Evolutionary conservation across 2,329 filamentous ascomycete genomes (phyloP).

Genomic region (Epichloe coenophiala): DNA sequence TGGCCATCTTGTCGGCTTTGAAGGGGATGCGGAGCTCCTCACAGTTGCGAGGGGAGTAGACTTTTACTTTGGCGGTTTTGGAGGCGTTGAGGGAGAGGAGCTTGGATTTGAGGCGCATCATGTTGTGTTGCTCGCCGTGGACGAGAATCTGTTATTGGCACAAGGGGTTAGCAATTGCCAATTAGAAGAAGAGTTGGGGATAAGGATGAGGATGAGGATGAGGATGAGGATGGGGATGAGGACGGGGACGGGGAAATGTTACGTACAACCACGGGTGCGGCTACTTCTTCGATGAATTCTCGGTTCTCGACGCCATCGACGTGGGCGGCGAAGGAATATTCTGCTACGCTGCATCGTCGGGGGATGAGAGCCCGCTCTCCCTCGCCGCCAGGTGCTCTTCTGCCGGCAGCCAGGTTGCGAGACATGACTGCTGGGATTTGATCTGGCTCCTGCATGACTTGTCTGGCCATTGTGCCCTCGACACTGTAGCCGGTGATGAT

Average conservation of each 20-base stretch:
- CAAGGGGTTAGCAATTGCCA: neutral
- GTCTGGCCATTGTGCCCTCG: constrained; percentile 95
- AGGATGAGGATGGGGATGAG: too few relatives aligned
- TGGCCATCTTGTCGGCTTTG: constrained; percentile 86
- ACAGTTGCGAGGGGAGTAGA: constrained; percentile 86
- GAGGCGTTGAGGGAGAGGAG: constrained; percentile 81
- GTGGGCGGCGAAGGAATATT: constrained; percentile 91
- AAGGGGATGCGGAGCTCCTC: constrained; percentile 93
- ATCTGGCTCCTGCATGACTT: constrained; percentile 88
- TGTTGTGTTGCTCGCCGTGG: constrained; percentile 93
- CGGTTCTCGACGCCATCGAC: constrained; percentile 93
- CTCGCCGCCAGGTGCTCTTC: constrained; percentile 50
- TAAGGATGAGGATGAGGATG: too few relatives aligned
- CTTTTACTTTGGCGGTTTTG: constrained; percentile 71
- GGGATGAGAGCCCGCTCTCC: constrained; percentile 87
- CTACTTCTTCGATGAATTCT: constrained; percentile 92
- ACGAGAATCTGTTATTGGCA: constrained; percentile 60
- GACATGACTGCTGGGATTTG: constrained; percentile 92
- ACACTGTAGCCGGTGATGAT: constrained; percentile 98
- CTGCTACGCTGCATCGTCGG: constrained; percentile 80
- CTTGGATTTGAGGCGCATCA: constrained; percentile 94
- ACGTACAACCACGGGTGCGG: constrained; percentile 73
- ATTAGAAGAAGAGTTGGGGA: neutral
- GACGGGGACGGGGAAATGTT: neutral
- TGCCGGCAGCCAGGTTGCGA: constrained; percentile 48